Evolutionary conservation across 495 filamentous ascomycete species (phyloP), one percentile per base, ranked within the genome.

Genomic region (Penicillium tannophilum): DNA sequence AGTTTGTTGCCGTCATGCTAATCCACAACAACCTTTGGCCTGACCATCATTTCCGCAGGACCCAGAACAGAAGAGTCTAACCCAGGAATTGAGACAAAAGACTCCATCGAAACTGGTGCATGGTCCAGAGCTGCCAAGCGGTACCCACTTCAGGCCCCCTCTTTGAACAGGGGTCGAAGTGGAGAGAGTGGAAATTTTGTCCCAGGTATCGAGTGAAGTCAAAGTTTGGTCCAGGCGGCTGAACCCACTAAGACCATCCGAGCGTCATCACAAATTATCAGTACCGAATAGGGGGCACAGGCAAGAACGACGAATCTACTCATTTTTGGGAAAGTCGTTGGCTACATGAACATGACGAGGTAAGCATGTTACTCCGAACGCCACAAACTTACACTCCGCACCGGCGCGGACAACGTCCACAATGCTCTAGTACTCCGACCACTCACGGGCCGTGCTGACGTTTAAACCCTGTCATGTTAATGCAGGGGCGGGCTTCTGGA

Each of bases 401-500:
- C 48, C 39, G 19, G 49, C 44, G 23, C 14, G 33, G 19, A 56
- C 36, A 42, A 49, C 1, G 51, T 28, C 26, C n/a, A 41, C 39
- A 41, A 41, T 41, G 16, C 14, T n/a, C 1, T 26, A 20, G 35
- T 1, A 6, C 45, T 26, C 33, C 20, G 35, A 12, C 54, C 60
- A 58, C 24, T 62, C 43, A 54, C 3, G 36, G 46, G 30, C 45
- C 26, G 0, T 23, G 36, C 4, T 39, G 12, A 6, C 24, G 36
- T 48, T 44, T 26, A 17, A 49, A 23, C 51, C 44, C 39, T 42
- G 51, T 24, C 14, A 49, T 12, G 46, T 31, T 31, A 26, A 48
- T 58, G 58, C 61, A 67, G 64, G 64, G 64, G 63, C 36, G 46
- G 42, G 30, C 49, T 69, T 63, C 55, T 64, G 61, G 61, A 62